Base-by-base conservation (phyloP, 495 filamentous ascomycete genomes). In the Neurospora africana region DNA sequence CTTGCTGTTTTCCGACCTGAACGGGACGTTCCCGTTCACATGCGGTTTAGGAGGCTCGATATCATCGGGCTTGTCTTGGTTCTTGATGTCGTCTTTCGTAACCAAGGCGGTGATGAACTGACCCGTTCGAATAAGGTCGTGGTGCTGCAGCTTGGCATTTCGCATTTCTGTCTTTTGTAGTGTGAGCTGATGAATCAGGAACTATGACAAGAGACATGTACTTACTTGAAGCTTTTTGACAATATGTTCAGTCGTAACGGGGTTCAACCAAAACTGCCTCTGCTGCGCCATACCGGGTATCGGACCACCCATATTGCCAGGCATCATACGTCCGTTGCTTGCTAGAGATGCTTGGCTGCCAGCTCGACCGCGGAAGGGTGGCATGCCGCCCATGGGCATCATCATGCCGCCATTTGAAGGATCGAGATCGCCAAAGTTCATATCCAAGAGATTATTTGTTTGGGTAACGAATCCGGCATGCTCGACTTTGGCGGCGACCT, bases 401-500 rank as follows among this genome's bases (percentile, higher is more conserved):
- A 95, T 88, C 75, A 97, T 85, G 3, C 87, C 85, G 68, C 87
- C 88, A 70, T 90, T 91, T 15, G 89, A 87, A 33, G 91, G 90
- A 76, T 96, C 91, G 43, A 97, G 83, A 75, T 97, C 94, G 21
- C 92, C 93, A 79, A 97, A 93, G 76, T 92, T 95, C 78, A 97
- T 88, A 77, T 97, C 94, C 69, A 97, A 80, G 35, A 93, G 85
- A 79, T 90, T 93, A 71, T 87, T 91, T 78, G 78, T 86, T 81
- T 77, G 84, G 78, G 79, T 93, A 11, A 85, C 88, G 70, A 92
- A 87, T 21, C 95, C 95, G 17, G 95, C 94, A 83, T 97, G 92
- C 76, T 98, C 95, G 71, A 99, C 93, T 77, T 95, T 94, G 17
- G 95, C 93, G 7, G 94, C 93, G 35, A 99, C 95, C 77, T 99